Evolutionary conservation across 768 basidiomycete genomes (phyloP), one percentile per base, ranked within the genome.

Genomic region (Cubamyces lactineus): DNA sequence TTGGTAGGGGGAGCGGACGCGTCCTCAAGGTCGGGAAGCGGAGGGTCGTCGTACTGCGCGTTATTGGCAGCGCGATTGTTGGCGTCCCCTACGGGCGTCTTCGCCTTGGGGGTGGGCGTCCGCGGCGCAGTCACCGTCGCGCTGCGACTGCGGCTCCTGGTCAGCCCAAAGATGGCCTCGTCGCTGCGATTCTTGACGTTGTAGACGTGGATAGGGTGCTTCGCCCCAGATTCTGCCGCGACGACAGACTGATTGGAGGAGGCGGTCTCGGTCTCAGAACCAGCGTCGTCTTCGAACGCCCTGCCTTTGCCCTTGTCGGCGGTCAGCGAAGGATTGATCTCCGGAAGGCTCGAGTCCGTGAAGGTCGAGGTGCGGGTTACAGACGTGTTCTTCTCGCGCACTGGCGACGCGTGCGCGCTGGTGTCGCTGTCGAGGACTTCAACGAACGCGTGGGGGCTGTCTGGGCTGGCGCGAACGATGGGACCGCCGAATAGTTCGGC

Each of bases 181-280:
- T 52, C 43, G 43, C 49, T 64, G 26, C 53, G 51, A 15, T 60
- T 56, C 19, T 57, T 59, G 48, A 57, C 34, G 55, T 84, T 79
- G 59, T 77, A 78, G 51, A 89, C 84, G 72, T 88, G 89, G 40
- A 89, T 79, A 16, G 87, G 82, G 49, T 77, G 82, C 70, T 91
- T 90, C 43, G 76, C 64, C 0, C 84, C 79, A 5, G 75, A 69
- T 56, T 85, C 79, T 12, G 72, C 63, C 16, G 70, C 76, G 45
- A 71, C 53, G 9, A 83, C 66, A 2, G 82, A 82, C n/a, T 68
- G 73, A 3, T 77, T 76, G 4, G 82, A 81, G 0, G 78, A 69
- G 34, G 53, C 76, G 15, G 71, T 67, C 53, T 74, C 75, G 53
- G 74, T 69, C 46, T 73, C 72, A 9, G 73, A 70, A 26, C 67